Conservation (phyloP, 2,329 filamentous ascomycete genomes). For the Penicillium sp. region DNA sequence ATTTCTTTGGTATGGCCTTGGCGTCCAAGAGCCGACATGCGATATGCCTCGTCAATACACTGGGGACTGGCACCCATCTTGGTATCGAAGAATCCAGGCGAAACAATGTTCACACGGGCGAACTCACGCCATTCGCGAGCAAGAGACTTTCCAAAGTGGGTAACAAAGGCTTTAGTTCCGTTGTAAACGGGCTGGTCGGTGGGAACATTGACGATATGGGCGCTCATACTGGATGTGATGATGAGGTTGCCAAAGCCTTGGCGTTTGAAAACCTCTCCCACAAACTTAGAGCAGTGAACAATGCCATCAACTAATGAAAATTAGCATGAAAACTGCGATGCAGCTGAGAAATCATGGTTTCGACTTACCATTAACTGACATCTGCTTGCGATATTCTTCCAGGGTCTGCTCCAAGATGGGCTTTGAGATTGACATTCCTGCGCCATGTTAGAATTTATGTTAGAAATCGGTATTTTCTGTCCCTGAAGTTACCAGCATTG, state of each 20-base stretch:
- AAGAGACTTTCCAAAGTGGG: constrained; percentile 60
- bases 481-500: constrained; percentile 42
- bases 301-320: constrained; percentile 49
- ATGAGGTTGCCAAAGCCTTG: constrained; percentile 52
- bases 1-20: constrained; percentile 42
- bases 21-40: constrained; percentile 53
- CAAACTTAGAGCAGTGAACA: constrained; percentile 51
- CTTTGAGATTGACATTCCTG: constrained; percentile 58
- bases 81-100: constrained; percentile 60
- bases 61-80: constrained; percentile 56
- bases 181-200: constrained; percentile 63
- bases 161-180: constrained; percentile 59
- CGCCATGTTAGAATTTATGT: constrained; percentile 4
- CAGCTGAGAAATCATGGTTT: background rate
- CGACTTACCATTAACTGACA: constrained; percentile 57
- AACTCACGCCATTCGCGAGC: constrained; percentile 63
- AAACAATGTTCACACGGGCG: constrained; percentile 61
- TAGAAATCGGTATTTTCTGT: no score
- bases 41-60: constrained; percentile 50
- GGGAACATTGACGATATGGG: constrained; percentile 57
- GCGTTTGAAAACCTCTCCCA: constrained; percentile 48
- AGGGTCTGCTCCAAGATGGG: constrained; percentile 59
- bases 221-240: constrained; percentile 58
- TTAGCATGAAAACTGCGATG: background rate
- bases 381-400: constrained; percentile 57